Evolutionary conservation across 1,284 basidiomycete species (phyloP), one percentile per base, ranked within the genome.

Genomic region (Schizophyllum commune): DNA sequence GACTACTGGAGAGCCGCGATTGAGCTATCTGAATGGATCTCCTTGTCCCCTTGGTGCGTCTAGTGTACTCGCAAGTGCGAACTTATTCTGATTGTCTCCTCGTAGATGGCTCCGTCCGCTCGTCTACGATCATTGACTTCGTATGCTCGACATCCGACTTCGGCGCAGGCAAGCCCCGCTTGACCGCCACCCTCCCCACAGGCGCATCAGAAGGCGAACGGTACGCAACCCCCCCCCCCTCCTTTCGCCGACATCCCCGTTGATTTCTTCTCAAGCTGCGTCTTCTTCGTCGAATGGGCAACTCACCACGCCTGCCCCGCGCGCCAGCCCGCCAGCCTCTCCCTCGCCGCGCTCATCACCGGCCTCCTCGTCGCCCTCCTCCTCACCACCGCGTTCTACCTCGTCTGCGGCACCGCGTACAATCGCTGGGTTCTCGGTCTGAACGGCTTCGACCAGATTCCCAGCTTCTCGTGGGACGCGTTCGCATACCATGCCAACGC

Each of bases 381-480:
- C 34, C 73, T 82, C 21, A 65, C 86, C 19, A 69, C 84, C 55
- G 73, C 85, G 71, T 68, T 78, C n/a, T 88, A 88, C 70, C 73
- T 86, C 22, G 75, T 85, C 61, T 74, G 80, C 52, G 83, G 85
- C 32, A 83, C 82, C 5, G 68, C 85, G n/a, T 90, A 91, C 75
- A 87, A 86, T 65, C 85, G 84, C 62, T 85, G 79, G 69, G 84
- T 88, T 53, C 83, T 88, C 17, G 77, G 80, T 58, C 76, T 82
- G 33, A 79, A 79, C 32, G 86, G 87, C 1, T 78, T 81, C 61
- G 83, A 87, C 64, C 85, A 86, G 66, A 75, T 89, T n/a, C 86
- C 88, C 21, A 80, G 81, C 64, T 83, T 86, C 67, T 84, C 85
- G 7, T 61, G 84, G 22, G 74, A 77, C 58, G 73, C 74, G 65